phyloP scores from a whole-genome alignment of 805 yeast genomes.

The Starmerella potacharoeniae region DNA sequence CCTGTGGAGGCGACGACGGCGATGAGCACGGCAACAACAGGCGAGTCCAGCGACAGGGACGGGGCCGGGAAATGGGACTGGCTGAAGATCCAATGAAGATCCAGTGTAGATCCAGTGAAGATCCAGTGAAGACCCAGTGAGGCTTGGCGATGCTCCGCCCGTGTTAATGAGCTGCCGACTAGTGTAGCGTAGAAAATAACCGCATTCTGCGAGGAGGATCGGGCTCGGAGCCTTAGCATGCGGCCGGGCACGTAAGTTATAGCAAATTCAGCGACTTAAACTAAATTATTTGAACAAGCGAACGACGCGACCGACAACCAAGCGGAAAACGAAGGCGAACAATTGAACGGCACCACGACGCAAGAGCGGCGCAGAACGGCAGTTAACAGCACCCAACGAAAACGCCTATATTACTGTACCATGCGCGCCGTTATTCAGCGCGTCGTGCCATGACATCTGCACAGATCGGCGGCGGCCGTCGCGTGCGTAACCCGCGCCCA shows the following conservation, averaged over 20 bases:
- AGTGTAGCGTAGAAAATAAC: neutral
- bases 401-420: too few species aligned
- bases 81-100: slow-evolving; percentile 17
- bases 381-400: too few species aligned
- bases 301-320: too few species aligned
- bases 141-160: neutral
- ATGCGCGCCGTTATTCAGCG: too few species aligned
- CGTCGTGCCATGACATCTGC: too few species aligned
- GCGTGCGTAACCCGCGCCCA: neutral
- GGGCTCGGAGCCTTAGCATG: neutral
- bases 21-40: slow-evolving; percentile 10
- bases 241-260: neutral
- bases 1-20: slow-evolving; percentile 23
- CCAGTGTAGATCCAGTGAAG: slow-evolving; percentile 11
- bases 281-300: neutral
- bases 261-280: neutral
- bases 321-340: too few species aligned
- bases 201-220: neutral
- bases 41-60: neutral
- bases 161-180: neutral
- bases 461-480: too few species aligned
- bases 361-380: too few species aligned
- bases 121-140: slow-evolving; percentile 9
- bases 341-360: too few species aligned
- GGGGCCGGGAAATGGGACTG: slow-evolving; percentile 24